These are phyloP conservation scores for Cladosporium cucumerinum DNA, from an alignment of 2,329 filamentous ascomycete genomes.

Conservation along the genomic window DNA sequence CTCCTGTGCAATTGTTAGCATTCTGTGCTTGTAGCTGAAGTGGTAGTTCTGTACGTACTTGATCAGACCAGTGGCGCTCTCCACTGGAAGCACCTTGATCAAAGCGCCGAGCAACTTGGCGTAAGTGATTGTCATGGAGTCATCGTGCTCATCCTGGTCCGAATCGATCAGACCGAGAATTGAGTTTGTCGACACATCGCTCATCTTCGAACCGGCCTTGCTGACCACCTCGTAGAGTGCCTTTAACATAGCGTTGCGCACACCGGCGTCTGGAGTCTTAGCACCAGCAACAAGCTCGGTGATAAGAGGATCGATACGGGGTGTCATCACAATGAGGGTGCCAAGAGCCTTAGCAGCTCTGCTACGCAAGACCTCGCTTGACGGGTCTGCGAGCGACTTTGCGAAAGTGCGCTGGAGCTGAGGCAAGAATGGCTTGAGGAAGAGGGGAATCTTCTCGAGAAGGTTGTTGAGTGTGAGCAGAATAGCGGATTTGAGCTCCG, in stretches of 20 bases:
- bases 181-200: constrained; percentile 79
- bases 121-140: constrained; percentile 80
- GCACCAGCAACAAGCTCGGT: constrained; percentile 90
- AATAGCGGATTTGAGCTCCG: constrained; percentile 94
- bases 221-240: constrained; percentile 94
- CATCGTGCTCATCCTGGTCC: constrained; percentile 68
- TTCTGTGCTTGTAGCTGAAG: not conserved
- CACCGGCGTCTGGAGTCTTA: constrained; percentile 81
- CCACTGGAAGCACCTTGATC: constrained; percentile 76
- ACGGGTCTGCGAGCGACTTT: constrained; percentile 88
- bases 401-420: constrained; percentile 96
- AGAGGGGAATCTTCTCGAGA: constrained; percentile 91
- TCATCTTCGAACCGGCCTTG: constrained; percentile 94
- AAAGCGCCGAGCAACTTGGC: constrained; percentile 86
- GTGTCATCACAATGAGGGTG: constrained; percentile 91
- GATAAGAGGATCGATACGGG: constrained; percentile 91
- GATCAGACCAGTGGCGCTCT: constrained; percentile 61
- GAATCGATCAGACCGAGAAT: constrained; percentile 86
- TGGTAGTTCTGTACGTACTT: constrained; percentile 42
- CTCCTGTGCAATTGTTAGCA: constrained; percentile 38
- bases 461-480: constrained; percentile 91
- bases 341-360: constrained; percentile 91
- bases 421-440: constrained; percentile 93
- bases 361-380: constrained; percentile 81
- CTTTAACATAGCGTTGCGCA: constrained; percentile 94